Conservation (phyloP, 495 filamentous ascomycete genomes). For the Hypoxylon lienhwacheense region DNA sequence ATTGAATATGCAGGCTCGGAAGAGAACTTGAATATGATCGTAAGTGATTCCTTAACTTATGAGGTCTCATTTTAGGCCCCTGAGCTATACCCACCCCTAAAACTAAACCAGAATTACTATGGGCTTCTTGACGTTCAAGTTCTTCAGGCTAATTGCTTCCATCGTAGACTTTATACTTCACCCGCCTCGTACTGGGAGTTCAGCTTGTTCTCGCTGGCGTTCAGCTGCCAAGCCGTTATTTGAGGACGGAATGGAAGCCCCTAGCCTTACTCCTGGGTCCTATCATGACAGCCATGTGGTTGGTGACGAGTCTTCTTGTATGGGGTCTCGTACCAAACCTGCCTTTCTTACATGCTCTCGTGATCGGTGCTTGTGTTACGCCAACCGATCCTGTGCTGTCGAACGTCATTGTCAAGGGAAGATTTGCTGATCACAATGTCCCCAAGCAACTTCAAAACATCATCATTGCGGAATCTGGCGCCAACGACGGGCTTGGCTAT, state of each 20-base stretch:
- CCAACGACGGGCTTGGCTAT: constrained; percentile 93
- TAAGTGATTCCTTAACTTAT: constrained; percentile 19
- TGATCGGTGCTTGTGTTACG: constrained; percentile 80
- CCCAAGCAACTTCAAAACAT: constrained; percentile 80
- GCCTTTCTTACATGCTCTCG: constrained; percentile 74
- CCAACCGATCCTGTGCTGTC: constrained; percentile 91
- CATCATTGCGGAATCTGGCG: constrained; percentile 86
- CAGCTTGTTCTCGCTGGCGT: constrained; percentile 89
- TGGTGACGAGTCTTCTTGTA: constrained; percentile 74
- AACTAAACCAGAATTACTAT: too few species aligned
- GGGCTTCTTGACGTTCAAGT: neutral
- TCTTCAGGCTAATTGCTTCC: neutral
- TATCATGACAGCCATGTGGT: constrained; percentile 87
- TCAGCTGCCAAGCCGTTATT: constrained; percentile 86
- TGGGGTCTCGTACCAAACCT: constrained; percentile 78
- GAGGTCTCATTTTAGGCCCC: too few species aligned
- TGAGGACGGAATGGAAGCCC: constrained; percentile 77
- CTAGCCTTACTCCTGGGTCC: constrained; percentile 78
- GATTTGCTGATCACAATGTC: constrained; percentile 88
- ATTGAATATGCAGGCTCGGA: constrained; percentile 70
- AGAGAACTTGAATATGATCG: constrained; percentile 43
- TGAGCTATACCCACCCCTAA: too few species aligned
- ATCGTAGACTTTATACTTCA: constrained; percentile 71
- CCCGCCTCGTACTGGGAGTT: constrained; percentile 84
- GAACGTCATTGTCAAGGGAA: constrained; percentile 90